Percentiles rank a stretch among this genome's conserved stretches.
Conservation (phyloP, 2,329 filamentous ascomycete genomes). For the Fusarium brachygibbosum region DNA sequence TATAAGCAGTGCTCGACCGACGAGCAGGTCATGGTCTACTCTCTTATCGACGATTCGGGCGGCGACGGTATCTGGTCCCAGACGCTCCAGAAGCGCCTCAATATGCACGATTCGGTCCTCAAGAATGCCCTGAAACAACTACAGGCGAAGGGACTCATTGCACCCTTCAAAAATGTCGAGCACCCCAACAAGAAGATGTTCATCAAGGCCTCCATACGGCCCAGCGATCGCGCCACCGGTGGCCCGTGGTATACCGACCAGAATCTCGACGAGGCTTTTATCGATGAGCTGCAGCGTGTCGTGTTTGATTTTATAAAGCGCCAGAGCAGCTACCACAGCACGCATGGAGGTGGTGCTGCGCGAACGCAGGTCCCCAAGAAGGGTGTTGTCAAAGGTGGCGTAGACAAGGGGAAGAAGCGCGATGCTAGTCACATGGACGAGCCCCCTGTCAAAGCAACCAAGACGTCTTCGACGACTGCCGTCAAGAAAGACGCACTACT, state of each 20-base stretch:
- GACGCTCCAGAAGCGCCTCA: constrained; percentile 82
- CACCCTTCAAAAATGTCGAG: constrained; percentile 91
- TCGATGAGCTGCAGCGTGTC: constrained; percentile 79
- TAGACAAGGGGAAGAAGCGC: constrained; percentile 65
- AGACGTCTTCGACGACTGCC: constrained; percentile 37
- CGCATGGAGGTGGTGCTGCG: constrained; percentile 50
- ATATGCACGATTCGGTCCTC: constrained; percentile 86
- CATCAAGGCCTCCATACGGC: constrained; percentile 87
- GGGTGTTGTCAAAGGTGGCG: constrained; percentile 64
- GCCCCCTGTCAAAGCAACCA: constrained; percentile 50
- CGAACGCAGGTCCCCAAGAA: constrained; percentile 68
- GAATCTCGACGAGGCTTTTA: constrained; percentile 89
- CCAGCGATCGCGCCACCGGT: constrained; percentile 90
- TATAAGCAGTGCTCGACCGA: constrained; percentile 73
- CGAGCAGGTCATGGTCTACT: constrained; percentile 87
- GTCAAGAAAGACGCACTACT: constrained; percentile 59
- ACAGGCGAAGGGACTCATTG: constrained; percentile 84
- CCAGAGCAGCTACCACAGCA: constrained; percentile 75
- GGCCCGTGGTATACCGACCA: constrained; percentile 96
- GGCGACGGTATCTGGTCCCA: constrained; percentile 92
- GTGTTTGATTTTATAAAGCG: constrained; percentile 80
- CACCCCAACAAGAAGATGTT: constrained; percentile 94
- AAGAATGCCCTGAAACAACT: constrained; percentile 87
- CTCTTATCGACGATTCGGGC: constrained; percentile 87
- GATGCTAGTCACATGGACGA: constrained; percentile 58